Evolutionary conservation across 805 yeast genomes (phyloP).

Genomic region (Brettanomyces naardenensis): DNA sequence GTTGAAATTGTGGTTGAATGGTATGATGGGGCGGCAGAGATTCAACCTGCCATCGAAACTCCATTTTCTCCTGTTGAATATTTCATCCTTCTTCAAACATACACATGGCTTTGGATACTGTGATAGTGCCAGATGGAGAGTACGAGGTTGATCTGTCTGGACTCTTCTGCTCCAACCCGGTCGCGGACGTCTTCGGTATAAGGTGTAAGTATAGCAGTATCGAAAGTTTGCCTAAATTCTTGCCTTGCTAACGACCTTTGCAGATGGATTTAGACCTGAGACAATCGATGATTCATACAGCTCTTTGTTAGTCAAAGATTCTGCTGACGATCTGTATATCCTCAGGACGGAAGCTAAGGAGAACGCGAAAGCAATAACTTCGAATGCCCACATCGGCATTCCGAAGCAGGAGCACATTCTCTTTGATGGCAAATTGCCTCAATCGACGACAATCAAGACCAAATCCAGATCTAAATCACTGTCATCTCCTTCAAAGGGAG

Average conservation of each 20-base stretch:
- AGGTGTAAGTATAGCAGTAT: constrained; percentile 21
- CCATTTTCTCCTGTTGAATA: not conserved
- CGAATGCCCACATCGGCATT: constrained; percentile 3
- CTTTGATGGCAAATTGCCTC: constrained; percentile 22
- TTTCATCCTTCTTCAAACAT: not conserved
- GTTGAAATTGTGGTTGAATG: no score
- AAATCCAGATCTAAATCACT: constrained; percentile 4
- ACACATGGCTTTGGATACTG: not conserved
- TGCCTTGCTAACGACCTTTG: not conserved
- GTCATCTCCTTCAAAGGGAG: not conserved
- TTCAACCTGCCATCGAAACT: no score
- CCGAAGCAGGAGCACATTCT: constrained; percentile 13
- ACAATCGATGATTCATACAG: constrained; percentile 20
- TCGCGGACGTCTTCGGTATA: constrained; percentile 23
- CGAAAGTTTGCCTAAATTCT: not conserved
- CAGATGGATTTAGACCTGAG: constrained; percentile 27
- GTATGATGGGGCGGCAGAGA: no score
- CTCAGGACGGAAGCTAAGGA: constrained; percentile 20
- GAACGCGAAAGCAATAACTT: constrained; percentile 13
- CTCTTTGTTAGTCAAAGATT: constrained; percentile 16
- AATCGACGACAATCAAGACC: not conserved
- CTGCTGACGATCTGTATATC: constrained; percentile 13
- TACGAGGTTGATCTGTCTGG: constrained; percentile 26
- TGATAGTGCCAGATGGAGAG: constrained; percentile 27
- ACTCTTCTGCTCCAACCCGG: constrained; percentile 12